phyloP scores from a whole-genome alignment of 208 protist genomes.

The Angomonas ambiguus region DNA sequence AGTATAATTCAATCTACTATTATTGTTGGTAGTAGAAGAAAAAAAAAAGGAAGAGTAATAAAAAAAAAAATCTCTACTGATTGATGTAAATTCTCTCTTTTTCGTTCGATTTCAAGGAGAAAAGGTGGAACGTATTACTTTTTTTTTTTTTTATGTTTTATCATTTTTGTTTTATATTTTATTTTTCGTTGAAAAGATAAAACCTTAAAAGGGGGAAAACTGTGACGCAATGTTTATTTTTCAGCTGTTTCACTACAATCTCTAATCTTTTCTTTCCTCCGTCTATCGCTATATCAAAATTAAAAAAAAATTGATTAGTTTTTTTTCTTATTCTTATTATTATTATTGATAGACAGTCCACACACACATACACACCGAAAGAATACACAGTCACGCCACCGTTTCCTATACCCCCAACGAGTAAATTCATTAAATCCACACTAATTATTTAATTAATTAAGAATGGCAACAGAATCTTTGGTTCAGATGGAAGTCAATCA shows the following conservation, averaged over 20 bases:
- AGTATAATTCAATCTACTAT: not conserved
- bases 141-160: not conserved
- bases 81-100: not conserved
- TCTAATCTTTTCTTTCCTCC: constrained; percentile 1
- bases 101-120: not conserved
- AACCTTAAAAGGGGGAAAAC: not conserved
- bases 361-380: too few relatives aligned
- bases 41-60: constrained; percentile 14
- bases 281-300: too few relatives aligned
- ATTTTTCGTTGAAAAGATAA: constrained; percentile 6
- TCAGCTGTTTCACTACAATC: too few relatives aligned
- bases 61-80: not conserved
- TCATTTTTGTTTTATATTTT: constrained; percentile 15
- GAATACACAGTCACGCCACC: too few relatives aligned
- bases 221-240: not conserved
- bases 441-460: too few relatives aligned
- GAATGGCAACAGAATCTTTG: not conserved
- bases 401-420: too few relatives aligned
- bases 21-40: not conserved
- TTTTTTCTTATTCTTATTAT: too few relatives aligned
- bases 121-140: not conserved
- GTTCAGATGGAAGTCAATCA: not conserved
- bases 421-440: too few relatives aligned
- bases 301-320: too few relatives aligned
- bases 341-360: too few relatives aligned